Evolutionary conservation across 2,329 filamentous ascomycete genomes (phyloP), one percentile per base, ranked within the genome.

Genomic region (Corinectria fuckeliana): DNA sequence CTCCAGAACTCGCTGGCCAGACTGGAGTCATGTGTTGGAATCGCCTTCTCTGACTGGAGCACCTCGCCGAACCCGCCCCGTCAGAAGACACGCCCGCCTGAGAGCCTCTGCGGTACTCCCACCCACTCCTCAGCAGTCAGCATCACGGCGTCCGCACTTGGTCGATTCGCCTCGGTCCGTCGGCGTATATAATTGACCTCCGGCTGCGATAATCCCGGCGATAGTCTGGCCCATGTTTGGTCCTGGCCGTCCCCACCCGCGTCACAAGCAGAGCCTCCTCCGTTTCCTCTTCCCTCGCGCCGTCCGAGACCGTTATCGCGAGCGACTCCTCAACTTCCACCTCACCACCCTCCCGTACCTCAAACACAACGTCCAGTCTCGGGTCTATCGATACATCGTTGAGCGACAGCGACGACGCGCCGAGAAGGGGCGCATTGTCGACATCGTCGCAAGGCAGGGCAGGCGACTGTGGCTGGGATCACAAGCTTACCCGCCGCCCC

Each of bases 381-480:
- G 88, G 56, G 87, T 97, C 64, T 96, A 95, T 73, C 84, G 83
- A 44, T 91, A 89, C 63, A 82, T 96, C 56, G 79, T 93, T 62
- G 81, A 82, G 66, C 85, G 85, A 50, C 88, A 92, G 75, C 80
- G 78, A 47, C 83, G 79, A 67, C 81, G 83, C 61, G 75, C 77
- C 66, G 78, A 82, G 64, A 78, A 80, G 72, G 79, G 75, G 63
- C 76, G 79, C 48, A 72, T 83, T 61, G 69, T 83, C 61, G 80
- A 83, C 66, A 66, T 77, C 23, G 72, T 78, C 63, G 70, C 71
- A 38, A 71, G 75, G 57, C 76, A 78, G 63, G 76, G 77, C 68
- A 76, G 80, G 67, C 75, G 81, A 70, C 70, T 85, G 70, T 75
- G 83, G 64, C 69, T 84, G 16, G 77, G 80, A 51, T 70, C 76